These are phyloP conservation scores for Lactarius deliciosus DNA, from an alignment of 768 basidiomycete species.

Conservation along the genomic window DNA sequence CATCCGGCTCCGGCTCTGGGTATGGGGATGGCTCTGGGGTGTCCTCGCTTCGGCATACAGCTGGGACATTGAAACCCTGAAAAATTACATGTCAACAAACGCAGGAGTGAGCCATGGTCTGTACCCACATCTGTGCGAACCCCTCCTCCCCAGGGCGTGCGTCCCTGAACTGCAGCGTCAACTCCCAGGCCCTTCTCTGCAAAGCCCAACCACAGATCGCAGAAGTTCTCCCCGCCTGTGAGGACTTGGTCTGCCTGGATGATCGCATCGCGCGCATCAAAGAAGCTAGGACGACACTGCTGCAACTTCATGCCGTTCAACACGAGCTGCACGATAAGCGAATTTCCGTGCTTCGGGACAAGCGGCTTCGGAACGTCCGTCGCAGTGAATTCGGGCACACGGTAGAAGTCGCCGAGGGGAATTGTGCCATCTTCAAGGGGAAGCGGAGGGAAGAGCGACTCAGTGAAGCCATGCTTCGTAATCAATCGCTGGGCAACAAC, in stretches of 20 bases:
- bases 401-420: slow-evolving; percentile 77
- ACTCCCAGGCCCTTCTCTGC: slow-evolving; percentile 76
- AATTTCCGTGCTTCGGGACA: slow-evolving; percentile 91
- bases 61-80: slow-evolving; percentile 46
- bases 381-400: slow-evolving; percentile 38
- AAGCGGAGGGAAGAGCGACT: slow-evolving; percentile 77
- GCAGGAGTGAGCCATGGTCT: neutral
- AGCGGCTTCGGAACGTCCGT: slow-evolving; percentile 53
- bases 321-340: slow-evolving; percentile 79
- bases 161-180: slow-evolving; percentile 70
- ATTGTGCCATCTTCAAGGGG: slow-evolving; percentile 62
- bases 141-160: slow-evolving; percentile 94
- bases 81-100: neutral
- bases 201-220: slow-evolving; percentile 85
- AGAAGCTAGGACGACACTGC: slow-evolving; percentile 87
- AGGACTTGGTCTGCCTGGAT: slow-evolving; percentile 87
- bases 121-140: slow-evolving; percentile 61
- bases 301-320: slow-evolving; percentile 94
- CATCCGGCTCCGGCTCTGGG: slow-evolving; percentile 37
- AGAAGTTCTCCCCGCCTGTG: slow-evolving; percentile 92
- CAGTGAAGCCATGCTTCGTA: slow-evolving; percentile 76
- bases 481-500: slow-evolving; percentile 73
- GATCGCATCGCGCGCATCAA: slow-evolving; percentile 86
- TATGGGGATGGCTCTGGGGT: slow-evolving; percentile 33
- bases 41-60: slow-evolving; percentile 39